Percentiles rank a stretch among this genome's conserved stretches.
Evolutionary conservation across 306 rosid genomes (phyloP).

Genomic region (Amphicarpaea edgeworthii): DNA sequence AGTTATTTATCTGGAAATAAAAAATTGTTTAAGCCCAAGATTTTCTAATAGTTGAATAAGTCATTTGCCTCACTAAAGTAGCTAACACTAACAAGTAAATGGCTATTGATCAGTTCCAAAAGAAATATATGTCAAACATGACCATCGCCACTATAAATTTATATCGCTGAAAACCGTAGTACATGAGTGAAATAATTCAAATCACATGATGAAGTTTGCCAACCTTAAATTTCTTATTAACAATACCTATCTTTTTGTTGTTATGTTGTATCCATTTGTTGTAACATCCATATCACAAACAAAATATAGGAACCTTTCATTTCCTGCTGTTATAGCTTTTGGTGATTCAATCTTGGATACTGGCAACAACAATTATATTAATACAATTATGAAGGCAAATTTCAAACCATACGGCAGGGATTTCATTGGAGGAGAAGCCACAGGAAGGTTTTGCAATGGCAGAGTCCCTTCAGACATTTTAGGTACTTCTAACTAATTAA

Average conservation of each 20-base stretch:
- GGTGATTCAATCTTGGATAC: slow-evolving; percentile 54
- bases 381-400: slow-evolving; percentile 23
- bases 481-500: slow-evolving; percentile 38
- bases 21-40: too few species aligned
- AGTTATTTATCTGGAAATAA: too few species aligned
- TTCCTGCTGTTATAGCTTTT: slow-evolving; percentile 45
- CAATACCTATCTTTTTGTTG: background rate
- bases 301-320: background rate
- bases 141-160: slow-evolving; percentile 15
- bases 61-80: background rate
- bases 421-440: slow-evolving; percentile 44
- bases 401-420: slow-evolving; percentile 48
- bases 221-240: slow-evolving; percentile 16
- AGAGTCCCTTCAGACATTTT: slow-evolving; percentile 45
- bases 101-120: slow-evolving; percentile 6
- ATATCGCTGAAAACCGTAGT: background rate
- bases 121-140: slow-evolving; percentile 12
- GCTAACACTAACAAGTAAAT: slow-evolving; percentile 10
- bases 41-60: slow-evolving; percentile 4
- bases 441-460: slow-evolving; percentile 55
- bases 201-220: slow-evolving; percentile 44
- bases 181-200: background rate
- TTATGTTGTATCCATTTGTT: slow-evolving; percentile 29
- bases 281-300: slow-evolving; percentile 27
- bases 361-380: slow-evolving; percentile 44